Evolutionary conservation across 2,329 filamentous ascomycete species (phyloP), one percentile per base, ranked within the genome.

Genomic region (Phaeosphaeriaceae sp.): DNA sequence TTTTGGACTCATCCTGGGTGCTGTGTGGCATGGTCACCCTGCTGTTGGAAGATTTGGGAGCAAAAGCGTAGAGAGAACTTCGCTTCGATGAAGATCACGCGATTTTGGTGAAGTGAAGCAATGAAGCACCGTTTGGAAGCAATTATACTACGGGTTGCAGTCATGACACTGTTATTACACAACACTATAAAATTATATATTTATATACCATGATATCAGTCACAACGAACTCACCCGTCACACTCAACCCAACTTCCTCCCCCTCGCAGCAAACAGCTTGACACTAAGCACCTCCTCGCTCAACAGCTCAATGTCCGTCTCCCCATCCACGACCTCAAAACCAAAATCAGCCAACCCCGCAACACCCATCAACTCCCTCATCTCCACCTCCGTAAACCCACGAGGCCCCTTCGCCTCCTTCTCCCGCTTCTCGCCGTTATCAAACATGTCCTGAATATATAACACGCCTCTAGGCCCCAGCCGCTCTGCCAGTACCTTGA

Each of bases 381-480:
- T 5, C 13, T 48, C 48, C 11, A 47, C 52, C 27, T 40, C 42
- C 4, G 40, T 48, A 27, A 31, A 54, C 6, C 56, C 52, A 6
- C 36, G 19, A 13, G 56, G 52, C 17, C 31, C 42, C 24, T 51
- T 27, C n/a, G 19, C 48, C 2, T 33, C 27, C 10, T 10, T 15
- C 9, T 36, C 54, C 6, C 20, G 10, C 21, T 44, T 5, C 31
- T 11, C 10, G 10, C 27, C 27, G 11, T 27, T 27, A 24, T 41
- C 44, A 21, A 51, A 52, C 51, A 54, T 4, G 49, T 60, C 56
- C 22, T 58, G 54, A 7, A 58, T 15, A 42, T 42, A 49, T 15
- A 60, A 27, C n/a, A 55, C 46, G 17, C 61, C 59, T n/a, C 54
- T 49, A 7, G 45, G 24, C 27, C 48, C 44, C 47, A 58, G 40